Conservation (phyloP, 495 filamentous ascomycete species). For the Acidiella bohemica region DNA sequence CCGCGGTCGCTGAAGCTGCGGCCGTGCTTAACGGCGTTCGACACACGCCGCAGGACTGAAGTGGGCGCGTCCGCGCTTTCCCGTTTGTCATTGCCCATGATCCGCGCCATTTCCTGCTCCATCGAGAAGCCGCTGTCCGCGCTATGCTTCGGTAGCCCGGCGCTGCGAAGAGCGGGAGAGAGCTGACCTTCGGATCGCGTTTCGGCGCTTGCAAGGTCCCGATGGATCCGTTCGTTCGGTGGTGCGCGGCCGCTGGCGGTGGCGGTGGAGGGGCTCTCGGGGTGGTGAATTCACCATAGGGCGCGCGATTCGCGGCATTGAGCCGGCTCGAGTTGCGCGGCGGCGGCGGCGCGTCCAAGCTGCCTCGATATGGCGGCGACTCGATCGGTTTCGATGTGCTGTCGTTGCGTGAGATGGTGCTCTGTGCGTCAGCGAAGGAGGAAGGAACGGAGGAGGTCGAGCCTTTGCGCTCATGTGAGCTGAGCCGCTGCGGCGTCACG, state of each 20-base stretch:
- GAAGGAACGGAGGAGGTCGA: conserved; percentile 18
- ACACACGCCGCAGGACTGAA: conserved; percentile 74
- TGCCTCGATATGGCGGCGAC: conserved; percentile 21
- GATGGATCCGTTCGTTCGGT: conserved; percentile 43
- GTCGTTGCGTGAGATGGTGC: conserved; percentile 6
- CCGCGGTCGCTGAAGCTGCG: conserved; percentile 71
- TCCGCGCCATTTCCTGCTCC: conserved; percentile 82
- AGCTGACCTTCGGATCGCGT: conserved; percentile 16
- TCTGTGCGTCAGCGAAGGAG: conserved; percentile 14
- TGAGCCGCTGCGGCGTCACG: conserved; percentile 1
- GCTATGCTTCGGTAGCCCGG: conserved; percentile 59
- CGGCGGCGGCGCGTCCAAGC: conserved; percentile 21
- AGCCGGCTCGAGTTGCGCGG: conserved; percentile 26
- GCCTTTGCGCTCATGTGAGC: conserved; percentile 22
- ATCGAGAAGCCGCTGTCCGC: conserved; percentile 65
- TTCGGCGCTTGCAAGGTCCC: conserved; percentile 33
- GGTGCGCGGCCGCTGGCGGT: conserved; percentile 36
- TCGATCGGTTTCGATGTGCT: conserved; percentile 25
- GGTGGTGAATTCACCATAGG: conserved; percentile 46
- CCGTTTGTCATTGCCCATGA: conserved; percentile 45
- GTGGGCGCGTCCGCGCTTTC: conserved; percentile 39
- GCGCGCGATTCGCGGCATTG: conserved; percentile 21
- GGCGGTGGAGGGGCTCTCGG: conserved; percentile 48
- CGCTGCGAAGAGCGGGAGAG: conserved; percentile 13
- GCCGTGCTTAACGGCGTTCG: conserved; percentile 86